Percentiles rank a stretch among this genome's conserved stretches.
Evolutionary conservation across 352 stramenopile genomes (phyloP).

Genomic region (Globisporangium lucens): DNA sequence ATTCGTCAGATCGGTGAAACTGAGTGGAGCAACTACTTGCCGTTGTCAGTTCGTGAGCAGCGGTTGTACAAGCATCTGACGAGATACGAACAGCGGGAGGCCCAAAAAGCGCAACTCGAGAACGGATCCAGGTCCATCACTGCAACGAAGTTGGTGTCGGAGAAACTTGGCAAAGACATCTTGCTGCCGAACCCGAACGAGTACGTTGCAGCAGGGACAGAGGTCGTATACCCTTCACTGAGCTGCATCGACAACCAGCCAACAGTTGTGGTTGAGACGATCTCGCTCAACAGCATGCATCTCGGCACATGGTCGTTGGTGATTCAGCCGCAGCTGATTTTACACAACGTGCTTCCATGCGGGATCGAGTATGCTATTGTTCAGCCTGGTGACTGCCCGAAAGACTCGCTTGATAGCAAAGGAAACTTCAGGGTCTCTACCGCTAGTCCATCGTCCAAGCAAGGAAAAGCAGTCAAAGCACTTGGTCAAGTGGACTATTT

Average conservation of each 20-base stretch:
- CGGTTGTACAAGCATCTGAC: slow-evolving; percentile 74
- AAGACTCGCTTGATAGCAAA: slow-evolving; percentile 52
- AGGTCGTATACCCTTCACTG: slow-evolving; percentile 66
- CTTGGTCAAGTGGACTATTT: slow-evolving; percentile 67
- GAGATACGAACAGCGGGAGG: slow-evolving; percentile 64
- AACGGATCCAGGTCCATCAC: slow-evolving; percentile 35
- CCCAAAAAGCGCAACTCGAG: slow-evolving; percentile 53
- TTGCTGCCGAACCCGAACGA: slow-evolving; percentile 44
- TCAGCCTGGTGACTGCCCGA: slow-evolving; percentile 66
- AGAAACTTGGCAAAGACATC: slow-evolving; percentile 69
- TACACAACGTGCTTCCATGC: slow-evolving; percentile 83
- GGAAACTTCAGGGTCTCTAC: slow-evolving; percentile 46
- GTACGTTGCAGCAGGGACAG: slow-evolving; percentile 46
- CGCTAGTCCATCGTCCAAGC: slow-evolving; percentile 36
- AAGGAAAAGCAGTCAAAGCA: slow-evolving; percentile 40
- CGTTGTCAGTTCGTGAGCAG: slow-evolving; percentile 68
- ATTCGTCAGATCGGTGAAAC: slow-evolving; percentile 84
- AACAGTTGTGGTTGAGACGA: slow-evolving; percentile 71
- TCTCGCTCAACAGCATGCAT: slow-evolving; percentile 52
- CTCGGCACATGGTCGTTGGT: slow-evolving; percentile 74
- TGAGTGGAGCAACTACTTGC: slow-evolving; percentile 80
- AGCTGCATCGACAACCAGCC: slow-evolving; percentile 82
- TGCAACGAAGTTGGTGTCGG: slow-evolving; percentile 50
- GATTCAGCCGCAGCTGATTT: slow-evolving; percentile 75
- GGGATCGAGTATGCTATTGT: slow-evolving; percentile 84